phyloP scores from a whole-genome alignment of 2,329 filamentous ascomycete genomes.

The Paecilomyces niveus region DNA sequence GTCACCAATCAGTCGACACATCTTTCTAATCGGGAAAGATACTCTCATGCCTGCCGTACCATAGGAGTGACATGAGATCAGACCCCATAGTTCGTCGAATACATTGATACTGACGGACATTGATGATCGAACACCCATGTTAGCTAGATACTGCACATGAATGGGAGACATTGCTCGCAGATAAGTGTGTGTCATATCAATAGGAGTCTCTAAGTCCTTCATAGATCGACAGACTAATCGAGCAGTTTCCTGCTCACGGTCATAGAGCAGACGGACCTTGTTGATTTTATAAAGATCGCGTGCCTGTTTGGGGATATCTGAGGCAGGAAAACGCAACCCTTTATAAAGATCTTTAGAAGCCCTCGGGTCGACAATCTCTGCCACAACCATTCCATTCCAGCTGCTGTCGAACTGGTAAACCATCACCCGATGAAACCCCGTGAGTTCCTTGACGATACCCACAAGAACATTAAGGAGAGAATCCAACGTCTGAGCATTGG shows the following conservation, averaged over 20 bases:
- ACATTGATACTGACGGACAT: constrained; percentile 93
- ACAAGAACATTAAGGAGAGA: constrained; percentile 73
- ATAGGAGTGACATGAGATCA: constrained; percentile 82
- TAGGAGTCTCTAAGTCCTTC: constrained; percentile 64
- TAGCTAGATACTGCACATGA: constrained; percentile 75
- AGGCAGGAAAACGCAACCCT: constrained; percentile 80
- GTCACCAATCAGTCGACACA: constrained; percentile 82
- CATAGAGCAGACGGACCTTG: constrained; percentile 80
- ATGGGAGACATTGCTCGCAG: constrained; percentile 86
- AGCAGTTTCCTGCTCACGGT: constrained; percentile 71
- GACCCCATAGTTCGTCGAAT: constrained; percentile 77
- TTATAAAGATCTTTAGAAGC: constrained; percentile 79
- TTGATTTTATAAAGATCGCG: constrained; percentile 86
- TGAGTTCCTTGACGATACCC: constrained; percentile 81
- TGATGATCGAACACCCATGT: constrained; percentile 88
- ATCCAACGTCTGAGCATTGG: constrained; percentile 63
- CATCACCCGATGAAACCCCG: constrained; percentile 88
- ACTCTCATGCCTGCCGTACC: constrained; percentile 76
- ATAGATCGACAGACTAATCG: constrained; percentile 71
- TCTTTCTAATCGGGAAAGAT: constrained; percentile 83
- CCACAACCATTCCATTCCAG: constrained; percentile 82
- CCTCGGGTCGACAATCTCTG: constrained; percentile 74
- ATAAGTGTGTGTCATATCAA: constrained; percentile 80
- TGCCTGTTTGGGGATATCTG: constrained; percentile 77
- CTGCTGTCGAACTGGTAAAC: constrained; percentile 80